Conservation (phyloP, 371 early-diverging fungal species). For the Rhizopus arrhizus region DNA sequence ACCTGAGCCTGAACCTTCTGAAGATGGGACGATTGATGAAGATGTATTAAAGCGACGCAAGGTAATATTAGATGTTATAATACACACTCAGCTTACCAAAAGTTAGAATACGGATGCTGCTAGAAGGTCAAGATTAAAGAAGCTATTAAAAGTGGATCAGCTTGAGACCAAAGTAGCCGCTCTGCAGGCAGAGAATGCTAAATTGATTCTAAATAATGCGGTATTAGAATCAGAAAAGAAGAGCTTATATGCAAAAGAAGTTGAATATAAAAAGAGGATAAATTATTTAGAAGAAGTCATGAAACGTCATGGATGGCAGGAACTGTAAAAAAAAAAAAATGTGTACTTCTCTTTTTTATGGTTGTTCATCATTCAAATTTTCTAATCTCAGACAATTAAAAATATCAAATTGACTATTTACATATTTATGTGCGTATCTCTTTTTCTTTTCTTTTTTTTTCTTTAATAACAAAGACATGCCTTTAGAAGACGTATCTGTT, state of each 20-base stretch:
- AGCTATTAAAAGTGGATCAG: constrained; percentile 77
- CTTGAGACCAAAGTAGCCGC: constrained; percentile 76
- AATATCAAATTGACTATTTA: not conserved
- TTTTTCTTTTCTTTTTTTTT: not conserved
- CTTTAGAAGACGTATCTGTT: constrained; percentile 49
- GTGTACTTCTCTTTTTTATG: not conserved
- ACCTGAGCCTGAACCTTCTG: constrained; percentile 51
- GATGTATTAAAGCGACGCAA: constrained; percentile 45
- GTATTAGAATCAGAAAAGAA: constrained; percentile 74
- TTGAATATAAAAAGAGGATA: constrained; percentile 69
- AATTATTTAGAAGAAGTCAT: constrained; percentile 59
- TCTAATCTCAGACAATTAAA: constrained; percentile 3
- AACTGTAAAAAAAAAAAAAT: not conserved
- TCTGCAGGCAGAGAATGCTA: constrained; percentile 78
- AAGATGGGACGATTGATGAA: constrained; percentile 51
- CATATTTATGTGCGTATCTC: constrained; percentile 8
- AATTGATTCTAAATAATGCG: constrained; percentile 66
- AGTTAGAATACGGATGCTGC: constrained; percentile 91
- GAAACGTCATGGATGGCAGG: constrained; percentile 13
- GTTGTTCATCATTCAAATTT: constrained; percentile 2
- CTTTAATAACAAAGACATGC: constrained; percentile 19
- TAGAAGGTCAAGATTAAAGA: constrained; percentile 86
- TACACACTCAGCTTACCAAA: not conserved
- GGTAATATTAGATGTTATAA: constrained; percentile 23
- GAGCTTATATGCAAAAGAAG: constrained; percentile 62